phyloP scores from a whole-genome alignment of 2,329 filamentous ascomycete species.

The Aspergillus fumigatiaffinis region DNA sequence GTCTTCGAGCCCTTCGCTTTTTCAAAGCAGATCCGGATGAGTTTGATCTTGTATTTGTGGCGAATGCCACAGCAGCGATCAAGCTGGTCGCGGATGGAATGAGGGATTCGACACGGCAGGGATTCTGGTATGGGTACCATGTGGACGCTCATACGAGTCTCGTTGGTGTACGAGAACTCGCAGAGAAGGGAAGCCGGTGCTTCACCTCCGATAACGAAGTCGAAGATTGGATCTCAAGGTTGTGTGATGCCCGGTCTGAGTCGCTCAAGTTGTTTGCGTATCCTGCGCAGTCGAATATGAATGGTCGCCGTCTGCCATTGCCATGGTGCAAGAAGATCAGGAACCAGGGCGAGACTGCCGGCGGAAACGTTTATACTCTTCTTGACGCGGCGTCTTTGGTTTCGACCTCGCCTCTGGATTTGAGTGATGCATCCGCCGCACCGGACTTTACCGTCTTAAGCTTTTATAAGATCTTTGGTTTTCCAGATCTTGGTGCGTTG shows the following conservation, averaged over 20 bases:
- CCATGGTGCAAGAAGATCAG: constrained; percentile 59
- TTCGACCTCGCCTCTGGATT: constrained; percentile 71
- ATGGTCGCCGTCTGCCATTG: constrained; percentile 70
- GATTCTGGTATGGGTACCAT: constrained; percentile 82
- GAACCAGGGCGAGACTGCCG: constrained; percentile 19
- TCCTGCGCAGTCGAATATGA: constrained; percentile 90
- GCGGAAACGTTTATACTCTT: constrained; percentile 59
- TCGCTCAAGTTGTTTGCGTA: constrained; percentile 64
- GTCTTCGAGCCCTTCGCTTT: constrained; percentile 67
- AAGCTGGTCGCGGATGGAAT: constrained; percentile 82
- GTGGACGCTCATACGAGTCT: constrained; percentile 81
- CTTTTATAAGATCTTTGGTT: constrained; percentile 97
- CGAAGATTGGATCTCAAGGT: constrained; percentile 57
- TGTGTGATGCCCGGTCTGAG: constrained; percentile 12
- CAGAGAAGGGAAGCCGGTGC: constrained; percentile 58
- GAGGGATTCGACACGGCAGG: constrained; percentile 57
- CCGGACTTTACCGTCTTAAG: constrained; percentile 87
- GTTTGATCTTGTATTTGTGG: constrained; percentile 86
- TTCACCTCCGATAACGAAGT: constrained; percentile 62
- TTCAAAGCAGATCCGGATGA: constrained; percentile 76
- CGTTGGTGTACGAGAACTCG: constrained; percentile 73
- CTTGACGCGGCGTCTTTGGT: constrained; percentile 80
- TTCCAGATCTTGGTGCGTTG: constrained; percentile 82
- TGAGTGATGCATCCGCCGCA: constrained; percentile 57
- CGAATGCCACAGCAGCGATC: constrained; percentile 86